Evolutionary conservation across 1,284 basidiomycete genomes (phyloP).

Genomic region (Ganoderma meredithae): DNA sequence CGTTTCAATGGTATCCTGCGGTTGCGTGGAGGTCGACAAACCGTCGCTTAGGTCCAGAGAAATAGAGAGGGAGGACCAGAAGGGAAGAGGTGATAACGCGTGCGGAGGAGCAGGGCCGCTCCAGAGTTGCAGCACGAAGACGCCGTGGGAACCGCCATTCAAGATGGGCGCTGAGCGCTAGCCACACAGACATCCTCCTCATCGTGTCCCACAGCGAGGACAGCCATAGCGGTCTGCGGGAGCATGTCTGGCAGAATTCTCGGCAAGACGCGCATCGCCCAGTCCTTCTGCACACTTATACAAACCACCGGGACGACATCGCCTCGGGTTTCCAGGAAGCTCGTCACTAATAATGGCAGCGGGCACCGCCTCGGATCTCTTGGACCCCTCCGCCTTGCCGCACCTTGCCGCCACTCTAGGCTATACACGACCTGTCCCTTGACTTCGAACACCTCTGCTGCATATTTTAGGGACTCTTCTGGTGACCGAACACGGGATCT

Average conservation of each 20-base stretch:
- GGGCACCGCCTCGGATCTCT: slow-evolving; percentile 28
- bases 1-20: slow-evolving; percentile 1
- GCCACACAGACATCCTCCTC: slow-evolving; percentile 21
- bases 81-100: slow-evolving; percentile 25
- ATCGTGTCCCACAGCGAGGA: slow-evolving; percentile 25
- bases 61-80: slow-evolving; percentile 10
- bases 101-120: slow-evolving; percentile 12
- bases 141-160: slow-evolving; percentile 31
- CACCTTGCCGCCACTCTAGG: slow-evolving; percentile 14
- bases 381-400: slow-evolving; percentile 5
- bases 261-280: slow-evolving; percentile 25
- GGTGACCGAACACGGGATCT: slow-evolving; percentile 17
- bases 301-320: slow-evolving; percentile 15
- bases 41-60: background rate
- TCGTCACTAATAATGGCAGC: slow-evolving; percentile 17
- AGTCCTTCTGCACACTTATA: slow-evolving; percentile 24
- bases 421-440: slow-evolving; percentile 13
- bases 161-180: slow-evolving; percentile 24
- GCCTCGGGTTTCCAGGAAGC: slow-evolving; percentile 26
- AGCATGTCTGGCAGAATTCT: slow-evolving; percentile 27
- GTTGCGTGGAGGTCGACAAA: background rate
- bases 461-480: background rate
- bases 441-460: background rate
- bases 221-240: slow-evolving; percentile 25
- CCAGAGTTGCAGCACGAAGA: slow-evolving; percentile 25